Base-by-base conservation (phyloP, 257 asterid genomes). In the Solanum virginianum region DNA sequence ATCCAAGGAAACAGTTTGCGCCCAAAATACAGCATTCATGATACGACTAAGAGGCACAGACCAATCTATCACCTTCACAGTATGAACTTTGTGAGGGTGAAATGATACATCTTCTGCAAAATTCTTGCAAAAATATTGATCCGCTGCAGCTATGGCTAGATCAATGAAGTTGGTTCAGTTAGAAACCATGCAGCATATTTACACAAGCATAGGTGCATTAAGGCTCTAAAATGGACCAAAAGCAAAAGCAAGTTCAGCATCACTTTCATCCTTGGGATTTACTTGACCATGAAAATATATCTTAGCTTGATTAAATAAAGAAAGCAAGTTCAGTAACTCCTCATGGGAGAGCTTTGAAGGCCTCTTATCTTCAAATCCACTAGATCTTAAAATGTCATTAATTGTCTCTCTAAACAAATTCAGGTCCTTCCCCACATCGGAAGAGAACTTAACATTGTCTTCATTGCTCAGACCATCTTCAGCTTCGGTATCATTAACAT, bases 331-430 rank as follows among this genome's bases (percentile, higher is more conserved):
- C 66, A 92, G 81, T 85, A 94, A 89, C 82, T 94, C 98, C 60
- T 90, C 90, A 1, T 92, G 90, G 1, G 94, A 87, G 85, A 95
- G 86, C 87, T 97, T 97, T n/a, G 95, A 85, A 53, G 99, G 97
- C 86, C 99, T 95, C 92, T 93, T 95, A 55, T 95, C 93, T 88
- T 72, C 88, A 87, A 89, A 95, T 32, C 93, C 94, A 86, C 93
- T 75, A 4, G 89, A 82, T 69, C 90, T 93, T 72, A 96, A 86
- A 80, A 92, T 72, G 10, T 87, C 87, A 11, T 86, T 53, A 5
- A 94, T 83, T 88, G 86, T 92, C 59, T 87, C 94, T 89, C 87
- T 94, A 47, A 97, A 90, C 49, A 80, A 83, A 77, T 84, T 80
- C 65, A 90, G 69, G 63, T 81, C 87, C 6, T 80, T 59, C 39